These are phyloP conservation scores for Mortierella polycephala DNA, from an alignment of 371 early-diverging fungal genomes.

Conservation along the genomic window DNA sequence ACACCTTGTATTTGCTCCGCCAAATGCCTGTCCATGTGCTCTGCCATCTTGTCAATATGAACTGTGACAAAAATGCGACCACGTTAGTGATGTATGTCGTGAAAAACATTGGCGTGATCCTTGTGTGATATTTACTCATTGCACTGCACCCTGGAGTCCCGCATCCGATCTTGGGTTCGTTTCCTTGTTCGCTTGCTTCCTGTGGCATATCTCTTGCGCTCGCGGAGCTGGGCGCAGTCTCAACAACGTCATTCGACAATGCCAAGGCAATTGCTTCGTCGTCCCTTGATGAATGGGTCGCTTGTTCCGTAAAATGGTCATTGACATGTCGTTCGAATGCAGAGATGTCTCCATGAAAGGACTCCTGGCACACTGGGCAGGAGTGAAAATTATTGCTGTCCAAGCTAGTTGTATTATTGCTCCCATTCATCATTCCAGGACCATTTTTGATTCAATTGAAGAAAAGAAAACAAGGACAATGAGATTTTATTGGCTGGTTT, in stretches of 20 bases:
- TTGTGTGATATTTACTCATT: constrained; percentile 14
- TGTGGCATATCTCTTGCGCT: not conserved
- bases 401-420: not conserved
- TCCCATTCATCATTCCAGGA: too few species aligned
- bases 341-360: constrained; percentile 27
- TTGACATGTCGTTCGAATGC: constrained; percentile 47
- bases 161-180: constrained; percentile 22
- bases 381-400: constrained; percentile 6
- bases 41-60: constrained; percentile 30
- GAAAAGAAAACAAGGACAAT: not conserved
- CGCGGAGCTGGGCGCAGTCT: not conserved
- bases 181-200: too few species aligned
- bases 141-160: constrained; percentile 30
- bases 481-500: constrained; percentile 7
- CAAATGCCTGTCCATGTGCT: constrained; percentile 45
- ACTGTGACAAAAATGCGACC: constrained; percentile 10
- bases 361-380: constrained; percentile 40
- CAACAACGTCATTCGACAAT: not conserved
- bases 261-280: not conserved
- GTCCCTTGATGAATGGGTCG: not conserved
- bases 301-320: constrained; percentile 24
- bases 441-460: not conserved
- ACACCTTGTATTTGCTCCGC: constrained; percentile 37
- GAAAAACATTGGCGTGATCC: not conserved
- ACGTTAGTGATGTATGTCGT: not conserved